Evolutionary conservation across 2,329 filamentous ascomycete genomes (phyloP).

Genomic region (Bipolaris sorokiniana): DNA sequence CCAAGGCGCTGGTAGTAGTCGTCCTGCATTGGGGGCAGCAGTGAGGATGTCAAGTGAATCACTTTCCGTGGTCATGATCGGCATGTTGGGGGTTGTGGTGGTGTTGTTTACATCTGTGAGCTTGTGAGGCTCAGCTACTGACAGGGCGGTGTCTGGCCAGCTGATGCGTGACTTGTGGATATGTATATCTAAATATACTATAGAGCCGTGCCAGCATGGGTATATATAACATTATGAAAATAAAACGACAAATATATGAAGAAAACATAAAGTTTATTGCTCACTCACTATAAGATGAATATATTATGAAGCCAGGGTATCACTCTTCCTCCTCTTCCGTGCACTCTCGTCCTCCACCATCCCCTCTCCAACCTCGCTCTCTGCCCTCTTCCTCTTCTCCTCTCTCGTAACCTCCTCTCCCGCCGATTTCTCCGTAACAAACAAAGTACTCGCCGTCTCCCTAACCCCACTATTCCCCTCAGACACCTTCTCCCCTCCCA

Average conservation of each 20-base stretch:
- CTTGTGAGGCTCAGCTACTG: conserved; percentile 3
- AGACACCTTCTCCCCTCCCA: background rate
- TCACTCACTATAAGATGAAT: too few relatives aligned
- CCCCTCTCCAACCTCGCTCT: conserved; percentile 1
- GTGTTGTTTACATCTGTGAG: conserved; percentile 19
- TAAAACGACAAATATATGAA: too few relatives aligned
- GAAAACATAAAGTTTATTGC: too few relatives aligned
- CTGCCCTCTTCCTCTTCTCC: conserved; percentile 11
- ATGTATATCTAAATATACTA: too few relatives aligned
- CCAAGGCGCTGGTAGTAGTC: background rate
- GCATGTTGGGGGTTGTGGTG: conserved; percentile 18
- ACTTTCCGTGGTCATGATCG: conserved; percentile 19
- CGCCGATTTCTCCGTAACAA: conserved; percentile 7
- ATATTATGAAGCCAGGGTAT: background rate
- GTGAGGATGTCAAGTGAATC: conserved; percentile 16
- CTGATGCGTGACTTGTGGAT: too few relatives aligned
- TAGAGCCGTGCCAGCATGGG: too few relatives aligned
- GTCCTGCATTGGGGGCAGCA: conserved; percentile 14
- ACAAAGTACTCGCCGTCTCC: conserved; percentile 12
- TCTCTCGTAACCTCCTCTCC: conserved; percentile 10
- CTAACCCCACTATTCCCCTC: background rate
- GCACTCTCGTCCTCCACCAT: background rate
- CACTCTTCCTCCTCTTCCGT: conserved; percentile 4
- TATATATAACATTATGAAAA: too few relatives aligned
- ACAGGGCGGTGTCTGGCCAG: background rate